Base-by-base conservation (phyloP, 495 filamentous ascomycete species). In the Penicillium macrosclerotiorum region DNA sequence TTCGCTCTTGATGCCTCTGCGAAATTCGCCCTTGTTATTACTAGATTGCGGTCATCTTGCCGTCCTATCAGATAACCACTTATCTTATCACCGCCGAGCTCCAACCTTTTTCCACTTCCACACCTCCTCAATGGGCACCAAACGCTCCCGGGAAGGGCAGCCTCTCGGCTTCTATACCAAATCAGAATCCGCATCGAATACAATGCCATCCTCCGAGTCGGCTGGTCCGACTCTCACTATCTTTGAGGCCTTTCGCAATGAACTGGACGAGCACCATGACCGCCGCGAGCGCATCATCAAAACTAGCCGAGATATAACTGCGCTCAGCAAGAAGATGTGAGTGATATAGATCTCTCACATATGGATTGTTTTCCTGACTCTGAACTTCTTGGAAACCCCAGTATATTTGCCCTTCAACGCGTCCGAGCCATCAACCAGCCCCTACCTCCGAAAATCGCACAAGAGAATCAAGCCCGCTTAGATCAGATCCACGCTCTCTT, bases 241-340 rank as follows among this genome's bases (percentile, higher is more conserved):
- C 77, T 98, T 98, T 55, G 84, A 87, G 60, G 65, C 54, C 23
- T 92, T 97, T 59, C 85, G 91, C 47, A 70, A 83, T 47, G 92
- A 96, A 65, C 76, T 98, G 5, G 94, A 97, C 59, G 83, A 90
- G 65, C 92, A 98, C 60, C 88, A 98, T 52, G 94, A 96, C 67
- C 83, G 92, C 9, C 82, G 93, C 26, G 90, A 95, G 66, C 79
- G 86, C 19, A 78, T 96, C 43, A 88, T 92, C 47, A 97, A 96
- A 68, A 82, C 82, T 2, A 90, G 86, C 11, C 74, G 92, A 30
- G 93, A 97, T 68, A 85, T 97, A 49, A 98, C 94, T 6, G 90
- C 88, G 0, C 63, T 88, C 30, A 95, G 90, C 69, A 98, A 98
- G 77, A 97, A 97, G 74, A 94, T 96, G 93, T 95, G 67, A 42